Evolutionary conservation across 2,329 filamentous ascomycete species (phyloP).

Genomic region (Aspergillus sp.): DNA sequence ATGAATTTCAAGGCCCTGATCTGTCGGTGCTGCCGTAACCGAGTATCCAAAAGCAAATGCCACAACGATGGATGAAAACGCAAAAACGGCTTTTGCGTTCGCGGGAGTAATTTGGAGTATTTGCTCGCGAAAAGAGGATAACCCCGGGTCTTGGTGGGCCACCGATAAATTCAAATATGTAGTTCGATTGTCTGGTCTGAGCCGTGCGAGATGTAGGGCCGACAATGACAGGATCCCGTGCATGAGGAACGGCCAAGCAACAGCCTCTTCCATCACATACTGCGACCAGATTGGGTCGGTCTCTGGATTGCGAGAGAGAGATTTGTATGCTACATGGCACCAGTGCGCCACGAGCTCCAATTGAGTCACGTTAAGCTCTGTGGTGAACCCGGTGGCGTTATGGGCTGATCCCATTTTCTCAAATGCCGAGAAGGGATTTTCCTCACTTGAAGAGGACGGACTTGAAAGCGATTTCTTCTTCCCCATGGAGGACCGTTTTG

Average conservation of each 20-base stretch:
- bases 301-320: conserved; percentile 17
- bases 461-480: neutral
- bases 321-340: conserved; percentile 16
- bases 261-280: conserved; percentile 17
- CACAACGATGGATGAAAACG: conserved; percentile 17
- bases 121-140: conserved; percentile 2
- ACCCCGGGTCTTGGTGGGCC: conserved; percentile 13
- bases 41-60: conserved; percentile 22
- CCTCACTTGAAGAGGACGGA: neutral
- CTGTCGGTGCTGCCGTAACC: conserved; percentile 3
- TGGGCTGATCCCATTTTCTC: neutral
- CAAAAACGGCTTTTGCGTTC: conserved; percentile 17
- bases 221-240: conserved; percentile 24
- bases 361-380: conserved; percentile 16
- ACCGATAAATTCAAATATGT: conserved; percentile 19
- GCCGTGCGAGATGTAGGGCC: conserved; percentile 19
- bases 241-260: conserved; percentile 21
- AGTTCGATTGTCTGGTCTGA: neutral
- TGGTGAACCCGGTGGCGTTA: neutral
- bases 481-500: neutral
- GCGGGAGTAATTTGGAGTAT: conserved; percentile 10
- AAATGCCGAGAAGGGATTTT: neutral
- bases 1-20: neutral
- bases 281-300: conserved; percentile 19
- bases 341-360: conserved; percentile 19